phyloP scores from a whole-genome alignment of 768 basidiomycete species.

The Trametes elegans region DNA sequence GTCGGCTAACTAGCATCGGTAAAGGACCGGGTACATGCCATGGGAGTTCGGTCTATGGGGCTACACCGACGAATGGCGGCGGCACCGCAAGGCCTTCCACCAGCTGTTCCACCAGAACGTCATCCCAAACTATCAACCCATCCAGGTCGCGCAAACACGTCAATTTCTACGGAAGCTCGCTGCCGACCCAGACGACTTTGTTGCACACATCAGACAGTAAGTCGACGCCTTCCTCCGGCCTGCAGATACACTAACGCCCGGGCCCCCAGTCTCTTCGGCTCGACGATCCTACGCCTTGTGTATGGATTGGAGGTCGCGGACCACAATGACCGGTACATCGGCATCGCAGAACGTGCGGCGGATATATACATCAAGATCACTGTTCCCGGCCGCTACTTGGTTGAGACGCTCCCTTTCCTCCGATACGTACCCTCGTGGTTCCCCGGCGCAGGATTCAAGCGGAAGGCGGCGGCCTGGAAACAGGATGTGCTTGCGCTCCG shows the following conservation, averaged over 20 bases:
- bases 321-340: conserved; percentile 27
- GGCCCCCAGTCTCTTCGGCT: not conserved
- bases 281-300: conserved; percentile 24
- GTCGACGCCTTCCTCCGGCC: not conserved
- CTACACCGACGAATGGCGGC: conserved; percentile 13
- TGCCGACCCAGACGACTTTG: conserved; percentile 8
- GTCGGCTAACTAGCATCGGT: not conserved
- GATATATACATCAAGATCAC: conserved; percentile 25
- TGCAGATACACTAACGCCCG: not conserved
- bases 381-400: conserved; percentile 27
- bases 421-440: conserved; percentile 20
- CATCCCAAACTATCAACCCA: conserved; percentile 5
- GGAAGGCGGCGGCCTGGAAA: not conserved
- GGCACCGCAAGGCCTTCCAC: conserved; percentile 14
- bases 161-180: not conserved
- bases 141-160: not conserved
- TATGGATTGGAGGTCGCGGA: conserved; percentile 31
- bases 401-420: conserved; percentile 31
- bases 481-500: not conserved
- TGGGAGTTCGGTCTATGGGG: conserved; percentile 1
- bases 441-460: conserved; percentile 18
- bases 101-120: conserved; percentile 1
- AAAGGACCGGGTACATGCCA: not conserved
- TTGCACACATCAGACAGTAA: conserved; percentile 6
- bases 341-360: conserved; percentile 26